These are phyloP conservation scores for Dactylellina drechsleri DNA, from an alignment of 2,329 filamentous ascomycete genomes.

Conservation along the genomic window DNA sequence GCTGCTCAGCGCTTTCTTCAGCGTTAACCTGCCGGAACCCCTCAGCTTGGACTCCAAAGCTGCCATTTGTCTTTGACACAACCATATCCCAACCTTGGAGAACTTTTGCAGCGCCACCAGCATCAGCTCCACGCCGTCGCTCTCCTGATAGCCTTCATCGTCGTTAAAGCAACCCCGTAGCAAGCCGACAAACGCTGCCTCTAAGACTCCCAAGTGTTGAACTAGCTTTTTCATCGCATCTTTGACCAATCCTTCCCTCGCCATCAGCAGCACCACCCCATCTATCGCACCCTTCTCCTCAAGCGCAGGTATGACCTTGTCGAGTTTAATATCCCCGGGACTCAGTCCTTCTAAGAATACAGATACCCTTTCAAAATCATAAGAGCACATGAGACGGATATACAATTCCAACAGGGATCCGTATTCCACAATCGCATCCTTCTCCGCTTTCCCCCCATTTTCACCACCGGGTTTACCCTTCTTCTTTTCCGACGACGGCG, in stretches of 20 bases:
- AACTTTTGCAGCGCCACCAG: constrained; percentile 86
- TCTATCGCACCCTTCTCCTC: constrained; percentile 91
- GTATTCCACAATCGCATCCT: constrained; percentile 55
- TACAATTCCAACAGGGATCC: constrained; percentile 81
- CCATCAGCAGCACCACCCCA: constrained; percentile 89
- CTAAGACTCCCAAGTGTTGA: constrained; percentile 80
- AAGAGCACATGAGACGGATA: constrained; percentile 88
- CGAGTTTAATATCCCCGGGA: constrained; percentile 79
- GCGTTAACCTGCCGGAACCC: constrained; percentile 58
- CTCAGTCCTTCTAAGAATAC: constrained; percentile 82
- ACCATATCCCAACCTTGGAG: constrained; percentile 90
- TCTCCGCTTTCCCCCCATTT: constrained; percentile 14
- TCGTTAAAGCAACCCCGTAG: constrained; percentile 65
- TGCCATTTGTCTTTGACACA: constrained; percentile 87
- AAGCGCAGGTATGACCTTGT: constrained; percentile 83
- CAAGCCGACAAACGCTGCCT: constrained; percentile 79
- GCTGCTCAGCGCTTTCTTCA: constrained; percentile 56
- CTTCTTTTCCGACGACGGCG: constrained; percentile 60
- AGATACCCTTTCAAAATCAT: constrained; percentile 82
- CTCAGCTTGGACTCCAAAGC: constrained; percentile 63
- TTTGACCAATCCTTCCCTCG: constrained; percentile 82
- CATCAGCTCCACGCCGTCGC: constrained; percentile 75
- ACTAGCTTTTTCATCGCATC: constrained; percentile 86
- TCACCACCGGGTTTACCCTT: constrained; percentile 7
- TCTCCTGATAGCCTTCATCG: constrained; percentile 57